Conservation (phyloP, 768 basidiomycete species). For the Lactarius akahatsu region DNA sequence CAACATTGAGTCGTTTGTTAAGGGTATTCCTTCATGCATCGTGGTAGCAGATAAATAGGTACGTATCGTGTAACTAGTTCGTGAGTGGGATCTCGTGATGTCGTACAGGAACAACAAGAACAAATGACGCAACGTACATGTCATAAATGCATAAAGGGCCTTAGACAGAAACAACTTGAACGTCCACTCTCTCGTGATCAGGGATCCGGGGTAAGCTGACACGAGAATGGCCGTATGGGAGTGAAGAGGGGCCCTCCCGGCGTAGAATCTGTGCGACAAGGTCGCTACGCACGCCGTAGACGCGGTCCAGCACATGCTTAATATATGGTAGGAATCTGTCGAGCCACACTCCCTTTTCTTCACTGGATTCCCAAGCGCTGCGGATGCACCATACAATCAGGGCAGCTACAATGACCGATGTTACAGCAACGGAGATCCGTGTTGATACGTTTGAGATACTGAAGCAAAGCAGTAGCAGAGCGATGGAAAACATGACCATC, state of each 20-base stretch:
- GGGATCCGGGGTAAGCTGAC: neutral
- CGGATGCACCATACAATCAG: slow-evolving; percentile 17
- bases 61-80: neutral
- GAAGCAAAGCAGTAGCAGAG: slow-evolving; percentile 23
- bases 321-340: neutral
- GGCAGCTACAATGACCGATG: neutral
- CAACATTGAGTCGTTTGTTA: neutral
- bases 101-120: neutral
- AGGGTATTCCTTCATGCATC: neutral
- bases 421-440: slow-evolving; percentile 5
- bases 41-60: neutral
- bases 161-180: neutral
- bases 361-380: neutral
- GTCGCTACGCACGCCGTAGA: neutral
- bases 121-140: neutral
- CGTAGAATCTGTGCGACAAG: neutral
- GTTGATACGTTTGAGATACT: slow-evolving; percentile 13
- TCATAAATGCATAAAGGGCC: neutral
- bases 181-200: neutral
- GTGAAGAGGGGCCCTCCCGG: neutral
- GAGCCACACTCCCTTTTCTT: neutral
- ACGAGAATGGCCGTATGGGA: no score
- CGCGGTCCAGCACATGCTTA: no score
- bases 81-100: neutral
- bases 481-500: slow-evolving; percentile 19